Percentiles rank a stretch among this genome's conserved stretches.
Conservation (phyloP, 371 early-diverging fungal species). For the Mortierella sp. region DNA sequence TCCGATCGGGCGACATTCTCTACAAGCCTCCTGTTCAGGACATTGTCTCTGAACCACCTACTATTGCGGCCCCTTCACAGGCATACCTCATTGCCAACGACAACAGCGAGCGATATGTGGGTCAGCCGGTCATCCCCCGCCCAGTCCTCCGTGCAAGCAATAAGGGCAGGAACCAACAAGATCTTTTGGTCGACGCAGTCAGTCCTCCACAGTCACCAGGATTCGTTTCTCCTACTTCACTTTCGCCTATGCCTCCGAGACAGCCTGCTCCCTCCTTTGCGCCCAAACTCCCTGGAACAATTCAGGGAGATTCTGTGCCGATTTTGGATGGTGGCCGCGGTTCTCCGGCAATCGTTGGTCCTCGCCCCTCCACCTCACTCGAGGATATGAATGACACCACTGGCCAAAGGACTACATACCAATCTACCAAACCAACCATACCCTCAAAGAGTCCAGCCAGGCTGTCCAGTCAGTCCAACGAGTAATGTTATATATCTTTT, state of each 20-base stretch:
- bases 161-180: conserved; percentile 11
- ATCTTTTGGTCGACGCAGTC: conserved; percentile 3
- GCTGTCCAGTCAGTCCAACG: background rate
- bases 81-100: conserved; percentile 38
- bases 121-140: conserved; percentile 34
- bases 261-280: background rate
- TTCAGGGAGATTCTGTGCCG: conserved; percentile 20
- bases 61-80: conserved; percentile 12
- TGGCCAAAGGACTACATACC: conserved; percentile 7
- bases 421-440: conserved; percentile 25
- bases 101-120: conserved; percentile 42
- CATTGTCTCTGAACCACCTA: conserved; percentile 13
- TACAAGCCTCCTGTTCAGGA: conserved; percentile 29
- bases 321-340: conserved; percentile 1
- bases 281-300: conserved; percentile 7
- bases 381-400: background rate
- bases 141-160: conserved; percentile 42
- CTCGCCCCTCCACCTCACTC: background rate
- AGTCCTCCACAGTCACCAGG: conserved; percentile 25
- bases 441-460: conserved; percentile 50
- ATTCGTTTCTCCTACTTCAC: conserved; percentile 13
- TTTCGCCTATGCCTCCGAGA: conserved; percentile 47
- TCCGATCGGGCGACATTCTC: conserved; percentile 35
- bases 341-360: conserved; percentile 12
- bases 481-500: background rate